These are phyloP conservation scores for Scleroderma bovista DNA, from an alignment of 768 basidiomycete species.

Conservation along the genomic window DNA sequence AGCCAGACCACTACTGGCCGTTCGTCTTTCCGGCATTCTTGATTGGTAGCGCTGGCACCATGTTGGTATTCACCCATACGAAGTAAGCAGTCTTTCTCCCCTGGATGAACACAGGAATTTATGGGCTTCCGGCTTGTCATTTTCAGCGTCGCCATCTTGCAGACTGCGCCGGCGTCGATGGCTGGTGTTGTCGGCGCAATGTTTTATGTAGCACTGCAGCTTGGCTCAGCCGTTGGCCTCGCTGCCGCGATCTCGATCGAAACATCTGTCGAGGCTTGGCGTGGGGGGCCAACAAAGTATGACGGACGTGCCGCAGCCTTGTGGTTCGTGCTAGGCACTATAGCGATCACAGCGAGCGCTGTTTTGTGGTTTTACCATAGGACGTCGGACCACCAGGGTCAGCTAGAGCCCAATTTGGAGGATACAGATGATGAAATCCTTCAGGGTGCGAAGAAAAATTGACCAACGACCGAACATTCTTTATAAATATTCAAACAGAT, in stretches of 20 bases:
- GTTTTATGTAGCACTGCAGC: constrained; percentile 49
- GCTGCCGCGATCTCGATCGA: constrained; percentile 46
- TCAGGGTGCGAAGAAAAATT: too few species aligned
- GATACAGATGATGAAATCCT: too few species aligned
- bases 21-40: constrained; percentile 46
- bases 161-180: constrained; percentile 41
- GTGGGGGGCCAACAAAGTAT: constrained; percentile 29
- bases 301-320: constrained; percentile 40
- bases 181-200: constrained; percentile 52
- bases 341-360: constrained; percentile 26
- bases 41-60: constrained; percentile 42
- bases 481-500: too few species aligned
- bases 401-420: background rate
- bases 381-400: background rate
- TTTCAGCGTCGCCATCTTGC: constrained; percentile 46
- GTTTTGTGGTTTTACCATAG: constrained; percentile 31
- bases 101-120: background rate
- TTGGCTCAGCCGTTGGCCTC: constrained; percentile 46
- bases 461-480: too few species aligned
- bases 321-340: constrained; percentile 39
- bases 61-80: constrained; percentile 41
- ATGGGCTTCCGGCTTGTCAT: background rate
- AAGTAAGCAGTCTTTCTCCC: constrained; percentile 32
- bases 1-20: constrained; percentile 39
- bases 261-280: constrained; percentile 34